phyloP scores from a whole-genome alignment of 2,329 filamentous ascomycete species.

The Talaromyces pinophilus region DNA sequence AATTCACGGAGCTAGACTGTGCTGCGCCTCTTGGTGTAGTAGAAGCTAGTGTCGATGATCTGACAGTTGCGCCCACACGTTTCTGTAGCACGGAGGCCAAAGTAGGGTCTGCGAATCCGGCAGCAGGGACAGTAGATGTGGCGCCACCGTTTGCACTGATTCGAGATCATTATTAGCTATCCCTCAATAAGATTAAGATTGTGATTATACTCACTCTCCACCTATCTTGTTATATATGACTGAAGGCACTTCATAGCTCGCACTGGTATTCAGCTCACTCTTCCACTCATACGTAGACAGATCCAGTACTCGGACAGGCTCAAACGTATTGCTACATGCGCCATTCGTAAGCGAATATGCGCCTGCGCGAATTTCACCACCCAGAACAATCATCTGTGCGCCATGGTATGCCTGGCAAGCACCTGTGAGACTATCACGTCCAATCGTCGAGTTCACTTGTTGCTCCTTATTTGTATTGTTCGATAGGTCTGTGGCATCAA shows the following conservation, averaged over 20 bases:
- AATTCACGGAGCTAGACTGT: constrained; percentile 5
- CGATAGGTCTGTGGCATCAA: constrained; percentile 1
- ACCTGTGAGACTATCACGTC: constrained; percentile 7
- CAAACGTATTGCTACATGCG: not conserved
- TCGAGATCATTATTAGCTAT: not conserved
- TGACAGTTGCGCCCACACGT: not conserved
- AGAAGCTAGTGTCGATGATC: not conserved
- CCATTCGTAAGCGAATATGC: constrained; percentile 9
- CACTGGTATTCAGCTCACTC: constrained; percentile 6
- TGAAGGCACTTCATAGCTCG: constrained; percentile 9
- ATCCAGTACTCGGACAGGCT: constrained; percentile 6
- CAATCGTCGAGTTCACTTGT: constrained; percentile 9
- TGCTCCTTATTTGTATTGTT: constrained; percentile 12
- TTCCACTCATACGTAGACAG: constrained; percentile 11
- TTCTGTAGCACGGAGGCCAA: constrained; percentile 7
- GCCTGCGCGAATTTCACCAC: constrained; percentile 8
- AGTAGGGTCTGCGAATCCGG: constrained; percentile 6
- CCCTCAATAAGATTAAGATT: not conserved
- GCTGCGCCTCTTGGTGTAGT: not conserved
- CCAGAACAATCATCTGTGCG: constrained; percentile 13
- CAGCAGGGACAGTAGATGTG: constrained; percentile 8
- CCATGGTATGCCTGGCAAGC: constrained; percentile 11
- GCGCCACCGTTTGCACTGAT: constrained; percentile 14
- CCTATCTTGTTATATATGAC: constrained; percentile 12
- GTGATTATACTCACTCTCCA: not conserved